Evolutionary conservation across 2,329 filamentous ascomycete species (phyloP).

Genomic region (Botrytis byssoidea): DNA sequence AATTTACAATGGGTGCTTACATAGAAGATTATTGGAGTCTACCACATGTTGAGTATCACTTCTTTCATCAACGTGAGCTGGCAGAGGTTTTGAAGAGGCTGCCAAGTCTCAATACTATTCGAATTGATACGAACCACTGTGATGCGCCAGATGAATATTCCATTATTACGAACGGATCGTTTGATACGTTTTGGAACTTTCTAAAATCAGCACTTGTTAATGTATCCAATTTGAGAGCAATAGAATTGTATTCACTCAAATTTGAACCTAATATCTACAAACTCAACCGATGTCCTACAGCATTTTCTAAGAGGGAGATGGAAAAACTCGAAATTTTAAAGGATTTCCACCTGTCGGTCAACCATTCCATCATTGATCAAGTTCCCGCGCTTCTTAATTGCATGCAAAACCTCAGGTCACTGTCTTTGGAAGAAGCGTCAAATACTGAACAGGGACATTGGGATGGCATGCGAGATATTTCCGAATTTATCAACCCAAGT

Average conservation of each 20-base stretch:
- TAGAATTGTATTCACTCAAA: not conserved
- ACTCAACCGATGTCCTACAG: too few relatives aligned
- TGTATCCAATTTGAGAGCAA: not conserved
- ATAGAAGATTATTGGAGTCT: not conserved
- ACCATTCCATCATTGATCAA: accelerated
- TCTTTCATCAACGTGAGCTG: not conserved
- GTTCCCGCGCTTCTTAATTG: not conserved
- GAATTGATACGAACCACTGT: too few relatives aligned
- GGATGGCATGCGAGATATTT: not conserved
- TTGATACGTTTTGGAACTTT: not conserved
- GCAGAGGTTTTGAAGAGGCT: not conserved
- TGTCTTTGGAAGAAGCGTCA: not conserved
- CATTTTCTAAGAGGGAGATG: not conserved
- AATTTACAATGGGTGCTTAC: too few relatives aligned
- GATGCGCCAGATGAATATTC: too few relatives aligned
- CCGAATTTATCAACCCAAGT: not conserved
- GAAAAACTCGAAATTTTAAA: not conserved
- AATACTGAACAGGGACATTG: too few relatives aligned
- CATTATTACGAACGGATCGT: not conserved
- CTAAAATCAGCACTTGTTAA: not conserved
- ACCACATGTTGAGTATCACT: not conserved
- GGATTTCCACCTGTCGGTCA: not conserved
- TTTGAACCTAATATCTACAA: not conserved
- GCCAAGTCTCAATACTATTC: not conserved
- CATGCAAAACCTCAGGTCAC: not conserved